Conservation (phyloP, 495 filamentous ascomycete species). For the Terfezia boudieri region DNA sequence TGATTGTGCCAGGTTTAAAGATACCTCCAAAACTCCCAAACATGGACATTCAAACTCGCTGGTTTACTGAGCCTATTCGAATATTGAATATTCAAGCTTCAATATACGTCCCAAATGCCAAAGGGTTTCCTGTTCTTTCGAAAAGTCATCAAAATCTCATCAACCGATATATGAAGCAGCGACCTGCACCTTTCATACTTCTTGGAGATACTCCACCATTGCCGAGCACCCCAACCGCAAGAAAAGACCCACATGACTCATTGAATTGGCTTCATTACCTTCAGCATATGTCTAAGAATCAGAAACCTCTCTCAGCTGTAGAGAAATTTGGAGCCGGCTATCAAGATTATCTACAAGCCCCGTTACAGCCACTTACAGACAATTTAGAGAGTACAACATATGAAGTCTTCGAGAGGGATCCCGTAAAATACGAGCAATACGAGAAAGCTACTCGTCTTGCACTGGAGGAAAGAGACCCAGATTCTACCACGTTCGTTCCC, state of each 20-base stretch:
- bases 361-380: slow-evolving; percentile 81
- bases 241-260: slow-evolving; percentile 24
- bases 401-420: slow-evolving; percentile 96
- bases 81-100: slow-evolving; percentile 44
- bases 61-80: slow-evolving; percentile 81
- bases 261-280: slow-evolving; percentile 60
- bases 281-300: slow-evolving; percentile 58
- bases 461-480: slow-evolving; percentile 48
- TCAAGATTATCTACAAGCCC: slow-evolving; percentile 89
- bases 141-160: slow-evolving; percentile 61
- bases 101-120: slow-evolving; percentile 54
- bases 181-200: slow-evolving; percentile 16
- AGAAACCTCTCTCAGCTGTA: slow-evolving; percentile 38
- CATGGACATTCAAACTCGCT: slow-evolving; percentile 53
- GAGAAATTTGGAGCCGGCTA: slow-evolving; percentile 55
- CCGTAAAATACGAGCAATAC: slow-evolving; percentile 94
- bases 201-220: slow-evolving; percentile 12
- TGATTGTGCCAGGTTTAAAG: slow-evolving; percentile 26
- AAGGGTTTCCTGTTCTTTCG: slow-evolving; percentile 63
- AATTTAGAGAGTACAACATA: slow-evolving; percentile 95
- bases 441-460: slow-evolving; percentile 63
- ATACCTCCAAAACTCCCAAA: slow-evolving; percentile 46
- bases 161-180: slow-evolving; percentile 44
- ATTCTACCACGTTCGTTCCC: slow-evolving; percentile 4
- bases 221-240: background rate